Conservation (phyloP, 306 rosid genomes). For the Prunus padus region DNA sequence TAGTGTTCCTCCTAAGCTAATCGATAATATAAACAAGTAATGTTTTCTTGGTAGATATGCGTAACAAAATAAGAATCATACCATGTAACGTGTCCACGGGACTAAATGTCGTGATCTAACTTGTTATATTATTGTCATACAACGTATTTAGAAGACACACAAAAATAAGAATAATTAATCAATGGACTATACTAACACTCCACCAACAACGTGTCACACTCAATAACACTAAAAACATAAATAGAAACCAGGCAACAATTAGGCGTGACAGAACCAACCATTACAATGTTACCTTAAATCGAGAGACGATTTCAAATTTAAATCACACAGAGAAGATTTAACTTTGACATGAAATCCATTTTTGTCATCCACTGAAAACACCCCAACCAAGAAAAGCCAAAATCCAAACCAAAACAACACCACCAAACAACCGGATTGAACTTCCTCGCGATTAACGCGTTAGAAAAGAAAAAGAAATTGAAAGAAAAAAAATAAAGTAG, state of each 20-base stretch:
- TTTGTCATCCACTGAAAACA: not conserved
- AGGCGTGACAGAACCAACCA: too few relatives aligned
- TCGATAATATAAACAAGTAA: too few relatives aligned
- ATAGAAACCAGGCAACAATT: not conserved
- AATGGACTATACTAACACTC: not conserved
- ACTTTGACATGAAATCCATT: not conserved
- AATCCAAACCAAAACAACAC: not conserved
- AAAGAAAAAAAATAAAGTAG: not conserved
- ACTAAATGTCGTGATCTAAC: too few relatives aligned
- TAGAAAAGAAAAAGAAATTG: not conserved
- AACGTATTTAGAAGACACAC: not conserved
- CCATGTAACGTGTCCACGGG: too few relatives aligned
- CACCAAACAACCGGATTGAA: not conserved
- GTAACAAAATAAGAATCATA: too few relatives aligned
- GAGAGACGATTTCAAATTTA: not conserved
- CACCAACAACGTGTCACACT: not conserved
- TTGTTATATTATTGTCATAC: not conserved
- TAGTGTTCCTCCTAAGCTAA: too few relatives aligned
- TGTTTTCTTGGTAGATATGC: too few relatives aligned
- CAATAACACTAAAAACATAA: not conserved
- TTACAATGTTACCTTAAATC: not conserved
- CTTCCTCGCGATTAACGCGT: slow-evolving; percentile 24
- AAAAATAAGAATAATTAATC: not conserved
- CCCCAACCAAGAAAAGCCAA: not conserved
- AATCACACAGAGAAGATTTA: not conserved